Evolutionary conservation across 768 basidiomycete genomes (phyloP), one percentile per base, ranked within the genome.

Genomic region (Rhizopogon roseolus): DNA sequence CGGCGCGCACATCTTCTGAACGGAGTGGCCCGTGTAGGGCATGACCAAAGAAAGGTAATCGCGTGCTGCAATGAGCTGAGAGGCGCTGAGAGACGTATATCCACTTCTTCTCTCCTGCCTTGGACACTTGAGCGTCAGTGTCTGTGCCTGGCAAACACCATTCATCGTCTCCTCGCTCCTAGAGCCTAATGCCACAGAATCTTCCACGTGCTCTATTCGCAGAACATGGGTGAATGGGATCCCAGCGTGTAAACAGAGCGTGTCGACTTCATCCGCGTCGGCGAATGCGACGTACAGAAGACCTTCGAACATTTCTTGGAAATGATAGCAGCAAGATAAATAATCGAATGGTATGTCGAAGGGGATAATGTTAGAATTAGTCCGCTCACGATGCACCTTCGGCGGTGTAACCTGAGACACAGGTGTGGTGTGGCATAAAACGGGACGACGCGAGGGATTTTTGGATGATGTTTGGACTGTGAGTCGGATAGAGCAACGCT

Each of bases 41-140:
- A 79, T 56, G 16, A 71, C 69, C 7, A 76, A 60, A 6, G 66
- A 67, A 36, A 80, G 61, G 58, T 78, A 77, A 56, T 79, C 77
- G 25, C 78, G 68, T 7, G 71, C 75, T 1, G 66, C 65, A 28
- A 70, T 57, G 4, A 79, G 67, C 54, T 79, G 74, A 0, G 59
- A 41, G 54, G 64, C 60, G 22, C 58, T 69, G 4, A 78, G 62
- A 6, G 57, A 46, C 1, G 62, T 64, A 36, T 59, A 46, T n/a
- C 55, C 56, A 11, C 49, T 45, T 9, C 14, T 5, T 2, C 39
- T 7, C 3, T 1, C 0, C 17, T 42, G 34, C 10, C 45, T 28
- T 5, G 17, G 54, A 32, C 41, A 55, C 32, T 37, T n/a, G 5
- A 57, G 44, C 34, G 29, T 49, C 17, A 55, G 42, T n/a, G 44